phyloP scores from a whole-genome alignment of 108 stramenopile species.

The Cafeteria roenbergensis region DNA sequence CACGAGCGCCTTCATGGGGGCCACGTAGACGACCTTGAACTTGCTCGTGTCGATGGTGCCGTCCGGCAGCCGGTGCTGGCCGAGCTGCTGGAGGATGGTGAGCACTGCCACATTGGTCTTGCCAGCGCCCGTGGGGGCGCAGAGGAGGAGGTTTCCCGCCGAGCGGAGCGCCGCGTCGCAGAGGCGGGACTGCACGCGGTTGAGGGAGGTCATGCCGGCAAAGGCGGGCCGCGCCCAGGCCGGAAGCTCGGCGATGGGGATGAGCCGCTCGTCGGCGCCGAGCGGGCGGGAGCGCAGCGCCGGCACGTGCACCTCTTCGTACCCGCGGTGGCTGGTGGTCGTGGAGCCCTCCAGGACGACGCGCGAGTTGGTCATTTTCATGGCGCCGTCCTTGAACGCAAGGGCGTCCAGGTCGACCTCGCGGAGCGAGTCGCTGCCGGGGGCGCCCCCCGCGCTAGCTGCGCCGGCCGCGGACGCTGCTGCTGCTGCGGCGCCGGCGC shows the following conservation, averaged over 20 bases:
- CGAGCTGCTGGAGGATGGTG: conserved; percentile 81
- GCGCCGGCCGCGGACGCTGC: no score
- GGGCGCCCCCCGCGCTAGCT: no score
- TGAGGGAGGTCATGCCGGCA: conserved; percentile 78
- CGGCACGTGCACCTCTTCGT: conserved; percentile 98
- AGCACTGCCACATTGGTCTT: conserved; percentile 89
- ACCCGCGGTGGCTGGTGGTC: conserved; percentile 83
- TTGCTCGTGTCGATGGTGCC: conserved; percentile 58
- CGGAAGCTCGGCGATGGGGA: conserved; percentile 76
- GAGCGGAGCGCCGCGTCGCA: conserved; percentile 62
- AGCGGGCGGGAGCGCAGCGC: conserved; percentile 64
- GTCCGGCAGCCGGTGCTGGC: conserved; percentile 53
- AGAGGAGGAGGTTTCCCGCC: conserved; percentile 79
- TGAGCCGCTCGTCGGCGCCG: conserved; percentile 49
- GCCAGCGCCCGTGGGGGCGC: conserved; percentile 94
- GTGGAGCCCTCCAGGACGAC: conserved; percentile 74
- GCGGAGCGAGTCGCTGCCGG: no score
- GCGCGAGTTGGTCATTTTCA: conserved; percentile 82
- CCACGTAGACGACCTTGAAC: conserved; percentile 98
- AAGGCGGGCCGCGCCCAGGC: conserved; percentile 82
- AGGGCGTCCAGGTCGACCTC: conserved; percentile 76
- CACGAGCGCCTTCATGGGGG: conserved; percentile 99
- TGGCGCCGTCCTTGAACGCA: conserved; percentile 69
- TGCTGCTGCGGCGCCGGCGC: no score
- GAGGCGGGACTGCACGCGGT: conserved; percentile 90